A percentile compares a stretch with the other conserved stretches of the same genome.
Evolutionary conservation across 192 early-diverging fungal genomes (phyloP).

Genomic region (Phycomyces nitens): DNA sequence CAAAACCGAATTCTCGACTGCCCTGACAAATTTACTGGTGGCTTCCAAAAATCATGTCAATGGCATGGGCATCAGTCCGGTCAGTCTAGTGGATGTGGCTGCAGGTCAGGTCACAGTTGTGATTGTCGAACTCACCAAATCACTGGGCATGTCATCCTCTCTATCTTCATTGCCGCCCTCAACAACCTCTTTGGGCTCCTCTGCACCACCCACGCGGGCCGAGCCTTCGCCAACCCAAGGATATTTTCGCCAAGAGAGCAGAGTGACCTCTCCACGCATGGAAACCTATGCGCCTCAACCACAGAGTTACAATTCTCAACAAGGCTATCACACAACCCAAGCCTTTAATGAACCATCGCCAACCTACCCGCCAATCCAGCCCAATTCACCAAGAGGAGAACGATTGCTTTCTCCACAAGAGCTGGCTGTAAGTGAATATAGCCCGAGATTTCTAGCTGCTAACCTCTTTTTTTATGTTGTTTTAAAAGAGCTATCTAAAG

Average conservation of each 20-base stretch:
- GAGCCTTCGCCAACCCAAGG: too few species aligned
- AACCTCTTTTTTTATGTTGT: conserved; percentile 1
- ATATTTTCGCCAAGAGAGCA: too few species aligned
- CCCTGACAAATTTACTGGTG: conserved; percentile 64
- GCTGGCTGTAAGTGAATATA: conserved; percentile 17
- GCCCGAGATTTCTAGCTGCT: conserved; percentile 14
- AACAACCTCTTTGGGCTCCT: too few species aligned
- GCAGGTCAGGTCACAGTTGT: conserved; percentile 77
- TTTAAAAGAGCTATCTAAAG: conserved; percentile 63
- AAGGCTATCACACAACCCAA: too few species aligned
- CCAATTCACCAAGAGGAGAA: too few species aligned
- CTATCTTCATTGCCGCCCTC: too few species aligned
- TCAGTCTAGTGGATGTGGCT: conserved; percentile 73
- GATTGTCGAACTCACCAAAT: conserved; percentile 74
- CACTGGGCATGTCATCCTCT: conserved; percentile 28
- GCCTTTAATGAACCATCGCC: too few species aligned
- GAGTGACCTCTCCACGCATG: too few species aligned
- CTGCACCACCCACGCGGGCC: too few species aligned
- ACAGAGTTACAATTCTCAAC: too few species aligned
- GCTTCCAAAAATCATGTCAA: conserved; percentile 77
- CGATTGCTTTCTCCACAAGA: conserved; percentile 1
- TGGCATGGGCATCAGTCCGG: conserved; percentile 59
- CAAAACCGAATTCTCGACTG: conserved; percentile 59
- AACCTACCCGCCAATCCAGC: too few species aligned
- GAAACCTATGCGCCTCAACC: too few species aligned